Conservation (phyloP, 495 filamentous ascomycete species). For the Hyphodiscus hymeniophilus region DNA sequence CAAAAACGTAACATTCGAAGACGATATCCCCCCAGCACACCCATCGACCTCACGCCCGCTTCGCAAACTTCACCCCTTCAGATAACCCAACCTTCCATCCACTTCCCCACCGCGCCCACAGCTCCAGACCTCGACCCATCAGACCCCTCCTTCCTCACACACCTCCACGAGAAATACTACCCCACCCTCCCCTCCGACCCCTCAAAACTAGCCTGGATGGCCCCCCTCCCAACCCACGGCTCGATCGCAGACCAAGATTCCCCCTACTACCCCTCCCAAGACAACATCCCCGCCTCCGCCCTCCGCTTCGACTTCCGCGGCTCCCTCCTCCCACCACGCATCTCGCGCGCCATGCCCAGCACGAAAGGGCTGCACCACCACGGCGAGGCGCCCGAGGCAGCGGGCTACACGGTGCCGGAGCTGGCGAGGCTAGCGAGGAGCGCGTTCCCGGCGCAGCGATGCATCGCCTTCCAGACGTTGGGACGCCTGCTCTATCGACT, state of each 20-base stretch:
- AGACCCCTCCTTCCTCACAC: conserved; percentile 70
- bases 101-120: conserved; percentile 52
- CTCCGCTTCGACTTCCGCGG: conserved; percentile 88
- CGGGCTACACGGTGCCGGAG: conserved; percentile 89
- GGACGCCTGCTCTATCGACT: conserved; percentile 79
- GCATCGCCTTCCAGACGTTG: conserved; percentile 84
- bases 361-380: conserved; percentile 87
- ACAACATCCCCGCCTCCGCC: conserved; percentile 60
- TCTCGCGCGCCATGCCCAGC: conserved; percentile 60
- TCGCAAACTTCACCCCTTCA: conserved; percentile 22
- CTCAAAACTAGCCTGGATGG: conserved; percentile 82
- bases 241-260: conserved; percentile 52
- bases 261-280: conserved; percentile 70
- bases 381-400: conserved; percentile 83
- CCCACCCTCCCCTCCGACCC: conserved; percentile 78
- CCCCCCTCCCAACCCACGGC: conserved; percentile 50
- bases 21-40: conserved; percentile 19
- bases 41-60: conserved; percentile 10
- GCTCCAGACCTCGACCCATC: conserved; percentile 70
- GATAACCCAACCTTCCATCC: conserved; percentile 35
- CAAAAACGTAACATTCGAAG: conserved; percentile 20
- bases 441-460: conserved; percentile 76
- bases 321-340: conserved; percentile 63
- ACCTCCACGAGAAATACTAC: conserved; percentile 88
- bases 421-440: conserved; percentile 76